A percentile compares a stretch with the other conserved stretches of the same genome.
These are phyloP conservation scores for Boletus vermiculosoides DNA, from an alignment of 768 basidiomycete genomes.

Conservation along the genomic window DNA sequence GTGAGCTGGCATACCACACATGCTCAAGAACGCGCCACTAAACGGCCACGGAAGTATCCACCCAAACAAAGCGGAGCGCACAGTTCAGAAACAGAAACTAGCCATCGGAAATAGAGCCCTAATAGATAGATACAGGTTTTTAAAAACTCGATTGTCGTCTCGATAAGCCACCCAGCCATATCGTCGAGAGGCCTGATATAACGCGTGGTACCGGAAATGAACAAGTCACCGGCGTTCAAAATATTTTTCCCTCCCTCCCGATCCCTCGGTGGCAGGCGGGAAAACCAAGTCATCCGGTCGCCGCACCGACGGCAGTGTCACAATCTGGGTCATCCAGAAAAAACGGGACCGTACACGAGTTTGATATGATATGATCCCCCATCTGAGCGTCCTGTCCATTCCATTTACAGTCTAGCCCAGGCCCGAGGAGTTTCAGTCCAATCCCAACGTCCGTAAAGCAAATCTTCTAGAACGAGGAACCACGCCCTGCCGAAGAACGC, in stretches of 20 bases:
- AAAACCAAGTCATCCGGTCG: neutral
- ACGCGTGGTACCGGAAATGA: neutral
- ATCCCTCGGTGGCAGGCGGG: conserved; percentile 10
- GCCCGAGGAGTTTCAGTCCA: neutral
- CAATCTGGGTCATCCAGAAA: neutral
- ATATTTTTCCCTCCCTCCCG: neutral
- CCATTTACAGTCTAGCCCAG: neutral
- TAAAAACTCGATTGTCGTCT: neutral
- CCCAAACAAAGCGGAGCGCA: neutral
- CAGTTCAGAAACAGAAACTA: conserved; percentile 1
- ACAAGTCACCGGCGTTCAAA: neutral
- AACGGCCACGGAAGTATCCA: neutral
- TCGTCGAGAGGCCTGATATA: neutral
- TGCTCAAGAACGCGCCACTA: neutral
- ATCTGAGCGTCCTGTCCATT: too few relatives aligned
- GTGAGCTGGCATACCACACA: neutral
- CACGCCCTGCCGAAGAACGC: neutral
- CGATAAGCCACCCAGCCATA: conserved; percentile 6
- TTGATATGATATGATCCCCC: too few relatives aligned
- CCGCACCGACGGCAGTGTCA: neutral
- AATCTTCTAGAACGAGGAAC: neutral
- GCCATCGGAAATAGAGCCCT: neutral
- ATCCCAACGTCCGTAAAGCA: neutral
- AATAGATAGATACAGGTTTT: neutral
- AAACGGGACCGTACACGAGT: neutral